Evolutionary conservation across 2,329 filamentous ascomycete species (phyloP), one percentile per base, ranked within the genome.

Genomic region (Knoxdaviesia capensis): DNA sequence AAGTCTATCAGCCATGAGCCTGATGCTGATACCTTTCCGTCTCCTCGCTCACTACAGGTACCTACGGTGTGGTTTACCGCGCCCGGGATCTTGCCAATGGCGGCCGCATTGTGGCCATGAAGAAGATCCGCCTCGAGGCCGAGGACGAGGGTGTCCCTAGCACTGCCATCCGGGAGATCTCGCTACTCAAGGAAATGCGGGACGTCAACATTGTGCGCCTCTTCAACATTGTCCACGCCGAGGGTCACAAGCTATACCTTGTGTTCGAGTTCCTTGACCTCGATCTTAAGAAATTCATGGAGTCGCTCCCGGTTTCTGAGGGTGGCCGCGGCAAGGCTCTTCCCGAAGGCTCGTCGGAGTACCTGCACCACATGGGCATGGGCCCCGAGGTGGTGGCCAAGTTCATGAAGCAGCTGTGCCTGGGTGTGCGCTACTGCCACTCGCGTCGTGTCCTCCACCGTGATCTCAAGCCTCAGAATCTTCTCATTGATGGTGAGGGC

Each of bases 281-380:
- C 44, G 86, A 94, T 53, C 66, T 94, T 51, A 94, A 94, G 66
- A 93, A 92, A 60, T 94, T 92, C 61, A 94, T 94, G 85, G 86
- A 94, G 60, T 74, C 85, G 6, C 70, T 93, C 37, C 85, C 85
- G 4, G 77, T 88, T 45, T 79, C 70, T 53, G 82, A 92, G 53
- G 85, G 85, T 50, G 85, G 85, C 36, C 76, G 85, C 45, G 85
- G 84, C 53, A 90, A 87, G 64, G 72, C 84, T 36, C 66, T 94
- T 41, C 86, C 86, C 6, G 82, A 88, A 50, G 83, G 82, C 40
- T 73, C 79, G 38, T 73, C 71, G 28, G 57, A 72, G 41, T 68
- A 72, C 43, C 62, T 83, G 43, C 66, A 71, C 55, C 67, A 71
- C 46, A 65, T 90, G 51, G 82, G 82, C 5, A 65, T 94, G 44